Evolutionary conservation across 305 asterid genomes (phyloP).

Genomic region (Fraxinus ornus): DNA sequence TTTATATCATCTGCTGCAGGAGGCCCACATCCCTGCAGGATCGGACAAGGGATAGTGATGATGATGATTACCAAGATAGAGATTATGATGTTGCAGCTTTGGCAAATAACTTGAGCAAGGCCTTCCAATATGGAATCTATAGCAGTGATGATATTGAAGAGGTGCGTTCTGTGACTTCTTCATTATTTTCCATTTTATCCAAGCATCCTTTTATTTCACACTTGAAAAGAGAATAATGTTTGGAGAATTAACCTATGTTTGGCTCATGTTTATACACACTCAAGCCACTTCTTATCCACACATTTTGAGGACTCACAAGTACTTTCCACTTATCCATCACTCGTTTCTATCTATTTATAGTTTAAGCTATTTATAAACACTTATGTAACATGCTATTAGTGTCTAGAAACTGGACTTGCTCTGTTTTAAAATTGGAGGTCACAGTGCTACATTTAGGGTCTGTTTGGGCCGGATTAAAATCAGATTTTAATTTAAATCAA

Average conservation of each 20-base stretch:
- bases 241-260: not conserved
- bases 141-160: slow-evolving; percentile 66
- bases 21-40: slow-evolving; percentile 87
- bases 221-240: not conserved
- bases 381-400: not conserved
- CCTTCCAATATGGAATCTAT: slow-evolving; percentile 85
- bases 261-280: not conserved
- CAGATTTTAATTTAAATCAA: too few relatives aligned
- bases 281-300: slow-evolving; percentile 14
- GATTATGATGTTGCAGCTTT: slow-evolving; percentile 97
- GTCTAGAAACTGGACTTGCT: not conserved
- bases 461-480: too few relatives aligned
- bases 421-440: not conserved
- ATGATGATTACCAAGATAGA: slow-evolving; percentile 94
- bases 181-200: not conserved
- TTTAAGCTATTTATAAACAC: not conserved
- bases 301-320: slow-evolving; percentile 71
- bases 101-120: slow-evolving; percentile 97
- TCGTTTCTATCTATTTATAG: not conserved
- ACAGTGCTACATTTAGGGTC: not conserved
- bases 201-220: not conserved
- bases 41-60: slow-evolving; percentile 88
- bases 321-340: slow-evolving; percentile 35
- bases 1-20: slow-evolving; percentile 51
- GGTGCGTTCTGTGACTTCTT: slow-evolving; percentile 39